Evolutionary conservation across 225 moss, liverwort and hornwort genomes (phyloP).

Genomic region (Sphagnum tenellum): DNA sequence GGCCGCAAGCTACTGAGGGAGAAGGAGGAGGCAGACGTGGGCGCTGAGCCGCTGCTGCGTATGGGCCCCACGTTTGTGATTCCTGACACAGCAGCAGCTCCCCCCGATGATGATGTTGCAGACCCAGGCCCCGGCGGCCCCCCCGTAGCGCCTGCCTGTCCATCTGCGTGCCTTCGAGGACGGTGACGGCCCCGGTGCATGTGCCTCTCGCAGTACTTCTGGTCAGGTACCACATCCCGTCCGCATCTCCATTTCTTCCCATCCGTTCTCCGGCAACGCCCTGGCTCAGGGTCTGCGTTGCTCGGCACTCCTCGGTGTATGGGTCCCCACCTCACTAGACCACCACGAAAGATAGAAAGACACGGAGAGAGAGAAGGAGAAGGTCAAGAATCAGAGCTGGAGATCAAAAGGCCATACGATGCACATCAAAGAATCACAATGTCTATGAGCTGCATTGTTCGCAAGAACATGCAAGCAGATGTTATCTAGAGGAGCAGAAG

Average conservation of each 20-base stretch:
- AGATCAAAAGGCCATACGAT: not conserved
- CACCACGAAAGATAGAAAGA: constrained; percentile 10
- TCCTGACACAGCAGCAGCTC: constrained; percentile 51
- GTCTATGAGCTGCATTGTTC: not conserved
- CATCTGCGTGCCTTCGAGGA: constrained; percentile 77
- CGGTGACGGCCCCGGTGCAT: constrained; percentile 99
- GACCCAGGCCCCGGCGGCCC: constrained; percentile 55
- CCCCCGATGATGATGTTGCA: constrained; percentile 52
- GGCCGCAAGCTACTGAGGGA: constrained; percentile 63
- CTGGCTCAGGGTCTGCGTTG: constrained; percentile 95
- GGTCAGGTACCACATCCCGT: constrained; percentile 92
- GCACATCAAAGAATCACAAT: not conserved
- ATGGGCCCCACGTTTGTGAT: not conserved
- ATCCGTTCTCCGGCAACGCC: constrained; percentile 89
- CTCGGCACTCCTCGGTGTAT: constrained; percentile 86
- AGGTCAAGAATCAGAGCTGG: not conserved
- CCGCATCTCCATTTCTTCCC: constrained; percentile 99
- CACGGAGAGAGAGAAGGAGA: not conserved
- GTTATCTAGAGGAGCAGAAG: too few relatives aligned
- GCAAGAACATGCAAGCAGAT: too few relatives aligned
- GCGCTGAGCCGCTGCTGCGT: constrained; percentile 11
- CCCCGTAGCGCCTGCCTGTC: constrained; percentile 66
- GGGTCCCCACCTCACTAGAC: constrained; percentile 71
- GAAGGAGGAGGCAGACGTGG: constrained; percentile 50
- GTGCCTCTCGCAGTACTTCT: constrained; percentile 99